Evolutionary conservation across 352 stramenopile species (phyloP).

Genomic region (Pelagophyceae sp.): DNA sequence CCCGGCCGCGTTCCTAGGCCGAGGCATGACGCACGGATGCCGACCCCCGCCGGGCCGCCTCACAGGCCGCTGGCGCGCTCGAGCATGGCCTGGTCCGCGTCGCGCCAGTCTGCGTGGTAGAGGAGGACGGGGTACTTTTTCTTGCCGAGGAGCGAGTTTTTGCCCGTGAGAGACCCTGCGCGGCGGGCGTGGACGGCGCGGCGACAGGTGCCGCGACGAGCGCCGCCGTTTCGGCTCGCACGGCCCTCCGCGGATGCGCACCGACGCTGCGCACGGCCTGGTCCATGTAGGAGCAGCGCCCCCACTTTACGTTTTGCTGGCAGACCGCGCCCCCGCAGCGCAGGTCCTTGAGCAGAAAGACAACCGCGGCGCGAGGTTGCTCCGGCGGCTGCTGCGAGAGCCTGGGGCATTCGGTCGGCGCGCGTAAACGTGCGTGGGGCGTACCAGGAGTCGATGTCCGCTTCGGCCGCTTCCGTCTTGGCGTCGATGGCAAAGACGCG

Average conservation of each 20-base stretch:
- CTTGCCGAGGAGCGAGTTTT: neutral
- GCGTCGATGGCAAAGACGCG: conserved; percentile 10
- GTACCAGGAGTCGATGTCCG: neutral
- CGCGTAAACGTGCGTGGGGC: neutral
- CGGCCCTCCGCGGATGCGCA: no score
- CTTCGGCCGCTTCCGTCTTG: neutral
- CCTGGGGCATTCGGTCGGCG: neutral
- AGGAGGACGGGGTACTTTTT: conserved; percentile 10
- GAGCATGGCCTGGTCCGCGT: neutral
- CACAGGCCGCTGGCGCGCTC: neutral
- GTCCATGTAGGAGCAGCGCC: conserved; percentile 7
- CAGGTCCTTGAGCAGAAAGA: conserved; percentile 18
- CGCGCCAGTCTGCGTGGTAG: conserved; percentile 3
- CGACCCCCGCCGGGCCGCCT: no score
- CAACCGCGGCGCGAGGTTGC: neutral
- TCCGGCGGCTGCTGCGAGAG: neutral
- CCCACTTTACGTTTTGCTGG: conserved; percentile 11
- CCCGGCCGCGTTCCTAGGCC: neutral
- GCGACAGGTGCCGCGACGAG: no score
- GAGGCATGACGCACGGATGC: no score
- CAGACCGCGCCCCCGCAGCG: neutral
- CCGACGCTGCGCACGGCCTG: conserved; percentile 5
- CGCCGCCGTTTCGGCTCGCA: no score
- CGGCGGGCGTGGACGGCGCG: no score
- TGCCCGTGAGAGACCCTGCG: neutral